phyloP scores from a whole-genome alignment of 768 basidiomycete genomes.

The Pholiota microspora region DNA sequence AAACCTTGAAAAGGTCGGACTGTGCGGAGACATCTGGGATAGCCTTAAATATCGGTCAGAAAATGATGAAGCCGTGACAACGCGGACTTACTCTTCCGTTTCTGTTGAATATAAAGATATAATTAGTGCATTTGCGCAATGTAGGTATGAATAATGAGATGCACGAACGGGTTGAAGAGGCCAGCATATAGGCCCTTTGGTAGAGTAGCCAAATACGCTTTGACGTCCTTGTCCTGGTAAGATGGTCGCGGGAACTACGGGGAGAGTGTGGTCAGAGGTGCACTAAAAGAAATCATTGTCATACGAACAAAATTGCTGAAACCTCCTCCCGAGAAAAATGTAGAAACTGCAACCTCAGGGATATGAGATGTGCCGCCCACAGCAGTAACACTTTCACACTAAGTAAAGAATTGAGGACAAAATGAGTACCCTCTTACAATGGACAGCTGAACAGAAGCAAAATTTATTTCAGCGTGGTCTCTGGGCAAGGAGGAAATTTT shows the following conservation, averaged over 20 bases:
- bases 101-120: not conserved
- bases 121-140: not conserved
- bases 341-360: slow-evolving; percentile 51
- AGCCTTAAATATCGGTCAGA: slow-evolving; percentile 33
- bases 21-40: slow-evolving; percentile 68
- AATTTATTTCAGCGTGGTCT: not conserved
- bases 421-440: not conserved
- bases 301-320: slow-evolving; percentile 62
- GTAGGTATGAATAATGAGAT: not conserved
- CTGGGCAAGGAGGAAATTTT: not conserved
- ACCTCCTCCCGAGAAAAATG: slow-evolving; percentile 67
- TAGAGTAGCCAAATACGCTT: slow-evolving; percentile 41
- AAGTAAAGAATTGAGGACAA: too few species aligned
- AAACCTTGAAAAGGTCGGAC: slow-evolving; percentile 45
- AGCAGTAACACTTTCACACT: slow-evolving; percentile 52
- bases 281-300: not conserved
- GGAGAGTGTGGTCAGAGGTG: not conserved
- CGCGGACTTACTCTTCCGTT: slow-evolving; percentile 44
- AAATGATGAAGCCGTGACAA: not conserved
- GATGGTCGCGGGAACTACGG: slow-evolving; percentile 50
- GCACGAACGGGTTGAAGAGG: slow-evolving; percentile 55
- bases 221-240: slow-evolving; percentile 51
- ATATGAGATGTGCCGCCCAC: slow-evolving; percentile 57
- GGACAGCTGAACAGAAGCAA: not conserved
- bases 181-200: slow-evolving; percentile 52